A percentile compares a stretch with the other conserved stretches of the same genome.
Evolutionary conservation across 805 yeast species (phyloP).

Genomic region (Lipomyces sp.): DNA sequence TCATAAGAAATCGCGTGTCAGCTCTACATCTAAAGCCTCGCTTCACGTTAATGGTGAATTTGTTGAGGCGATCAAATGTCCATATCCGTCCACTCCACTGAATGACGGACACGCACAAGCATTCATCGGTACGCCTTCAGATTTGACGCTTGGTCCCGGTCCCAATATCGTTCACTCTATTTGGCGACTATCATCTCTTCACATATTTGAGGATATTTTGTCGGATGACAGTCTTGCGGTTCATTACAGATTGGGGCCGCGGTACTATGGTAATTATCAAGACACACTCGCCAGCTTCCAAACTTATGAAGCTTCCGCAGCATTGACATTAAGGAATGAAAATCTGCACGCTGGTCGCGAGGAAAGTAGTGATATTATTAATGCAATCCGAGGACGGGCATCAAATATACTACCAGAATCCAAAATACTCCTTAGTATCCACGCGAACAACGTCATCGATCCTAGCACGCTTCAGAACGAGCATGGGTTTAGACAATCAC

Average conservation of each 20-base stretch:
- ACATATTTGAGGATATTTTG: constrained; percentile 35
- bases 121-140: constrained; percentile 37
- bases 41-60: constrained; percentile 38
- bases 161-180: constrained; percentile 19
- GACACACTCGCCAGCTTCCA: constrained; percentile 39
- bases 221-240: constrained; percentile 38
- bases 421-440: constrained; percentile 34
- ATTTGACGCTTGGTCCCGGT: constrained; percentile 28
- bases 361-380: constrained; percentile 35
- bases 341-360: constrained; percentile 28
- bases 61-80: constrained; percentile 38
- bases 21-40: constrained; percentile 38
- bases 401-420: constrained; percentile 33
- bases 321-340: constrained; percentile 37
- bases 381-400: constrained; percentile 38
- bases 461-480: constrained; percentile 24
- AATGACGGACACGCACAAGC: constrained; percentile 33
- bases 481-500: constrained; percentile 28
- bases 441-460: constrained; percentile 34
- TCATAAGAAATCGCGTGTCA: constrained; percentile 37
- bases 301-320: constrained; percentile 41
- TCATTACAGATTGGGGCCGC: constrained; percentile 38
- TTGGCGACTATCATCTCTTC: constrained; percentile 37
- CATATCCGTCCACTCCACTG: constrained; percentile 38
- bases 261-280: constrained; percentile 41